A percentile compares a stretch with the other conserved stretches of the same genome.
Evolutionary conservation across 1,284 basidiomycete genomes (phyloP).

Genomic region (Cystobasidiaceae sp.): DNA sequence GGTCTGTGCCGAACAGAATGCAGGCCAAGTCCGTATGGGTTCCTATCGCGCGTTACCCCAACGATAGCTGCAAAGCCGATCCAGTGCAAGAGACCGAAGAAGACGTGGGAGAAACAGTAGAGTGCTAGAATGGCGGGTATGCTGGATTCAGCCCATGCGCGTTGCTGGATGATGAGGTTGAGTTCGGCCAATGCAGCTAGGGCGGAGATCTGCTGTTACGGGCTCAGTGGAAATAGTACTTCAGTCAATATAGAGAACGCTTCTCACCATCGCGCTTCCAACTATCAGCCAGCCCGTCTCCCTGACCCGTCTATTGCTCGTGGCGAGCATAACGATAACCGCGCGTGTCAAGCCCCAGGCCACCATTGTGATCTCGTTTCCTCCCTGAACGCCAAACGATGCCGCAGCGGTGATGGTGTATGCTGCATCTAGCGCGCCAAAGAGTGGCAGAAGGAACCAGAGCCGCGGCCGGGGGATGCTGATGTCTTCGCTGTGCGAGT

Average conservation of each 20-base stretch:
- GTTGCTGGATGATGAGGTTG: conserved; percentile 25
- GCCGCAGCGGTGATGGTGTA: conserved; percentile 2
- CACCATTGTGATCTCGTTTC: conserved; percentile 17
- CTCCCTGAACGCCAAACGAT: conserved; percentile 1
- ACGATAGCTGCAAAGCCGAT: conserved; percentile 23
- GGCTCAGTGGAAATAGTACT: too few relatives aligned
- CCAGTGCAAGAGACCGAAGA: conserved; percentile 28
- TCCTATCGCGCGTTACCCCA: conserved; percentile 9
- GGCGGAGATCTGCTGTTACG: conserved; percentile 28
- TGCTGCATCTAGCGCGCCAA: conserved; percentile 9
- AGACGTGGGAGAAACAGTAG: conserved; percentile 24
- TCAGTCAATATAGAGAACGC: too few relatives aligned
- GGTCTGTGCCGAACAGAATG: conserved; percentile 7
- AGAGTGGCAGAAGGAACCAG: conserved; percentile 10
- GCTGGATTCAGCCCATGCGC: conserved; percentile 10
- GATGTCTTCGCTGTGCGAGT: conserved; percentile 11
- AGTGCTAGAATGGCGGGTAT: conserved; percentile 4
- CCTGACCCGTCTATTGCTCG: conserved; percentile 7
- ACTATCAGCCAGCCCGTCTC: conserved; percentile 26
- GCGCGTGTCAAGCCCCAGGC: conserved; percentile 1
- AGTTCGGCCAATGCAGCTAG: conserved; percentile 21
- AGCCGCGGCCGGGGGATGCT: conserved; percentile 5
- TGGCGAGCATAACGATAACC: neutral
- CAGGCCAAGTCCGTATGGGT: conserved; percentile 29
- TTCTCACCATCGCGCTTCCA: conserved; percentile 11